phyloP scores from a whole-genome alignment of 1,284 basidiomycete genomes.

The Ceratobasidium papillatum region DNA sequence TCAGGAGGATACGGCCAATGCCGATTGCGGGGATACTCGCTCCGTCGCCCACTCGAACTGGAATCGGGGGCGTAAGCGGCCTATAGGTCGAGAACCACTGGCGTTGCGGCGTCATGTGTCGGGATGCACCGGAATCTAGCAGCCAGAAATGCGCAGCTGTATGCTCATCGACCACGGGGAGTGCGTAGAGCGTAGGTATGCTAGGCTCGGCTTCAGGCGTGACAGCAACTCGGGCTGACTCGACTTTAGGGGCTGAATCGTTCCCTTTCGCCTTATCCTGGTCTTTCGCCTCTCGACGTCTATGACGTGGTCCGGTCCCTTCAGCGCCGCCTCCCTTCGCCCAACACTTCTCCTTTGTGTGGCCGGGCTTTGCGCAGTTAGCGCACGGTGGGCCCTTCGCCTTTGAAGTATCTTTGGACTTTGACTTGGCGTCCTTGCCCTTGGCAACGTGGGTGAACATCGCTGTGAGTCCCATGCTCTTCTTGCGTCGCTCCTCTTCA shows the following conservation, averaged over 20 bases:
- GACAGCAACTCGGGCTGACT: constrained; percentile 12
- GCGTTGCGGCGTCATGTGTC: constrained; percentile 16
- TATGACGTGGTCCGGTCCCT: constrained; percentile 11
- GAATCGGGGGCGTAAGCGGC: not conserved
- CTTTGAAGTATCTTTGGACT: not conserved
- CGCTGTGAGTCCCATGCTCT: not conserved
- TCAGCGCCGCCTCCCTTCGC: constrained; percentile 46
- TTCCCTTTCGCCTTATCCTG: not conserved
- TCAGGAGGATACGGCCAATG: not conserved
- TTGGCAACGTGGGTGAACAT: not conserved
- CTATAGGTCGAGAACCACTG: constrained; percentile 3
- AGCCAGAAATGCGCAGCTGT: not conserved
- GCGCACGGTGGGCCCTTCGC: constrained; percentile 12
- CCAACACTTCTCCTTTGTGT: constrained; percentile 34
- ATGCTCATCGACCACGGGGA: not conserved
- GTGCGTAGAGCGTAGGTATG: not conserved
- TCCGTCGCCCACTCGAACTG: constrained; percentile 12
- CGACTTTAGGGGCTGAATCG: not conserved
- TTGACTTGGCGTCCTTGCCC: not conserved
- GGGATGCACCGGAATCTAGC: not conserved
- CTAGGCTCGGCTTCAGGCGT: not conserved
- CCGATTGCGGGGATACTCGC: not conserved
- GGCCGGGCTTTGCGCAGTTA: constrained; percentile 10
- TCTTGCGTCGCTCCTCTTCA: constrained; percentile 21
- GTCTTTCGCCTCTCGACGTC: not conserved